Evolutionary conservation across 306 rosid species (phyloP).

Genomic region (Oemleria cerasiformis): DNA sequence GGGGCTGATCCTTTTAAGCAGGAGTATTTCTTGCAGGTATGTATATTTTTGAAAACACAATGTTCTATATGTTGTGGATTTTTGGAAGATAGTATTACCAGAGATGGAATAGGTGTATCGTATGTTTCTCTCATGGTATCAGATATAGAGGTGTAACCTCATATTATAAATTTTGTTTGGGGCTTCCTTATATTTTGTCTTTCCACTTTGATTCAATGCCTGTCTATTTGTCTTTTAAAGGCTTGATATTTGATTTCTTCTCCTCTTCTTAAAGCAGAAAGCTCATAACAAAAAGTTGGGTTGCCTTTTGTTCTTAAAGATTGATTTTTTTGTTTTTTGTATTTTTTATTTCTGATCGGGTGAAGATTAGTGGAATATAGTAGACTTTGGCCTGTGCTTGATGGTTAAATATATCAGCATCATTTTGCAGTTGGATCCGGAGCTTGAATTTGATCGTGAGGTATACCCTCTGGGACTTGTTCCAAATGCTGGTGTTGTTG

Average conservation of each 20-base stretch:
- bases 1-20: slow-evolving; percentile 86
- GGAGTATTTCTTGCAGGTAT: slow-evolving; percentile 98
- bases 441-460: slow-evolving; percentile 99
- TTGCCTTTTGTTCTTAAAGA: neutral
- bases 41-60: slow-evolving; percentile 18
- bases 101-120: no score
- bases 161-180: slow-evolving; percentile 4
- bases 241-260: neutral
- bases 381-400: slow-evolving; percentile 23
- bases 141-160: slow-evolving; percentile 12
- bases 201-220: neutral
- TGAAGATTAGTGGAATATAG: slow-evolving; percentile 19
- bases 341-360: slow-evolving; percentile 4
- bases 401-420: slow-evolving; percentile 23
- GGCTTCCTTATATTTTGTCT: neutral
- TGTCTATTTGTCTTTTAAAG: neutral
- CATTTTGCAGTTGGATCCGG: slow-evolving; percentile 84
- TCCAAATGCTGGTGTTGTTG: slow-evolving; percentile 94
- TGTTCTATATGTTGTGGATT: slow-evolving; percentile 19
- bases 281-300: neutral
- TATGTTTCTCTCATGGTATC: neutral
- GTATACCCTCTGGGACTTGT: slow-evolving; percentile 95
- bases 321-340: neutral
- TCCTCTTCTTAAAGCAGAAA: neutral
- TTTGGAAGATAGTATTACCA: no score